A percentile compares a stretch with the other conserved stretches of the same genome.
phyloP scores from a whole-genome alignment of 2,329 filamentous ascomycete species.

The Microsporum audouinii region DNA sequence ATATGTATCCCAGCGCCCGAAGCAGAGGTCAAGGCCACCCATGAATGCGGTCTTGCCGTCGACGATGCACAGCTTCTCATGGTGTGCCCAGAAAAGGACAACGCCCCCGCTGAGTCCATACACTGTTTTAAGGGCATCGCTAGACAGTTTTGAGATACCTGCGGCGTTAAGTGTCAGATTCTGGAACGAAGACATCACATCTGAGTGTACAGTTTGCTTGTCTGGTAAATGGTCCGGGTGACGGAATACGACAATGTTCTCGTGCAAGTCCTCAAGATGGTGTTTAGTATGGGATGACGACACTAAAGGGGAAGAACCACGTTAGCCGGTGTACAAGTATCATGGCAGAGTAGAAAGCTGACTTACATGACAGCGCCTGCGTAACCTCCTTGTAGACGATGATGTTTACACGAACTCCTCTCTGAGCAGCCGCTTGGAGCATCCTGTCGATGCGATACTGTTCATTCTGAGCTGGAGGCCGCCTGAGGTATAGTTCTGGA shows the following conservation, averaged over 20 bases:
- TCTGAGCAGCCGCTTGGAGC: slow-evolving; percentile 78
- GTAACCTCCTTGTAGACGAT: slow-evolving; percentile 88
- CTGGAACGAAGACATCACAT: slow-evolving; percentile 45
- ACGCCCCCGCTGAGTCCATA: slow-evolving; percentile 74
- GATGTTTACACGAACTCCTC: slow-evolving; percentile 87
- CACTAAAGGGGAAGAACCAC: slow-evolving; percentile 32
- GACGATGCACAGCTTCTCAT: slow-evolving; percentile 94
- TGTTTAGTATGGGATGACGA: slow-evolving; percentile 79
- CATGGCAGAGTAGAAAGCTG: slow-evolving; percentile 11
- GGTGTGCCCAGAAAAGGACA: slow-evolving; percentile 96
- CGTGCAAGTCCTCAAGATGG: slow-evolving; percentile 84
- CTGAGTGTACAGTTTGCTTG: slow-evolving; percentile 52
- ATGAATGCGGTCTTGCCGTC: slow-evolving; percentile 88
- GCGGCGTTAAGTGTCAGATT: slow-evolving; percentile 45
- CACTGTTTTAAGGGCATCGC: slow-evolving; percentile 61
- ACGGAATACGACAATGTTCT: slow-evolving; percentile 84
- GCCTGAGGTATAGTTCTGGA: slow-evolving; percentile 71
- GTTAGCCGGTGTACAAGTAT: not conserved
- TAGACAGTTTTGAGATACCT: slow-evolving; percentile 52
- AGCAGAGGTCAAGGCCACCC: slow-evolving; percentile 87
- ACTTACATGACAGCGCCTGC: slow-evolving; percentile 66
- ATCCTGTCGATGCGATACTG: slow-evolving; percentile 79
- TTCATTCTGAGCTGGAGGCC: slow-evolving; percentile 71
- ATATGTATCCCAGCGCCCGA: slow-evolving; percentile 82
- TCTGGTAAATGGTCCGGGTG: slow-evolving; percentile 81